These are phyloP conservation scores for Diaporthe sp. DNA, from an alignment of 2,329 filamentous ascomycete genomes.

Conservation along the genomic window DNA sequence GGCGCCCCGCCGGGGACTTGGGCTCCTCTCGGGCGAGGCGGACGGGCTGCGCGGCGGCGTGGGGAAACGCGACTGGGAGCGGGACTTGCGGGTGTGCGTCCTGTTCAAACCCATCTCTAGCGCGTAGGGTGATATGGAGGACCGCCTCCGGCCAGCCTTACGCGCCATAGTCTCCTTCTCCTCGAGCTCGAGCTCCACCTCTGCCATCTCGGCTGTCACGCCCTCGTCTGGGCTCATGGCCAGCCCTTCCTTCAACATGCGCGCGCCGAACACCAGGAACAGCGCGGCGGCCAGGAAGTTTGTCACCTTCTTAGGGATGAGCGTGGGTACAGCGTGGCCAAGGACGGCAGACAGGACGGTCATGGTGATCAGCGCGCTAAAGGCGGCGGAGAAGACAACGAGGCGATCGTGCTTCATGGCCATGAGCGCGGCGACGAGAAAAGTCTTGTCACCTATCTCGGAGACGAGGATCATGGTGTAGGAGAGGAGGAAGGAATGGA, in stretches of 20 bases:
- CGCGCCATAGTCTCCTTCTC: slow-evolving; percentile 87
- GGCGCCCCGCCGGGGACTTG: slow-evolving; percentile 59
- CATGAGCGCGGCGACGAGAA: slow-evolving; percentile 97
- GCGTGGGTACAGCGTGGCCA: slow-evolving; percentile 89
- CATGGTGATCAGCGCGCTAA: slow-evolving; percentile 92
- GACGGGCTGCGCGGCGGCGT: slow-evolving; percentile 85
- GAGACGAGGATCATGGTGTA: slow-evolving; percentile 98
- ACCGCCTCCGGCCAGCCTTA: slow-evolving; percentile 74
- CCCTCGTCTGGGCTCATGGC: slow-evolving; percentile 91
- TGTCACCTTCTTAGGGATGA: slow-evolving; percentile 92
- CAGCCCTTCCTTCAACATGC: slow-evolving; percentile 87
- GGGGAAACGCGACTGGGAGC: slow-evolving; percentile 81
- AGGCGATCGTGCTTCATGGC: slow-evolving; percentile 97
- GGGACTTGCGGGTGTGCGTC: slow-evolving; percentile 69
- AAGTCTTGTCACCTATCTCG: slow-evolving; percentile 98
- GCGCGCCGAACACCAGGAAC: slow-evolving; percentile 90
- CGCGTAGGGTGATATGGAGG: slow-evolving; percentile 79
- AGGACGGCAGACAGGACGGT: slow-evolving; percentile 93
- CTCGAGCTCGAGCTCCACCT: slow-evolving; percentile 93
- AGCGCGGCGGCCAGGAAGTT: slow-evolving; percentile 86
- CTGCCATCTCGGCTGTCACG: slow-evolving; percentile 96
- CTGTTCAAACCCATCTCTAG: slow-evolving; percentile 83
- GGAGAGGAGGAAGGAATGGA: slow-evolving; percentile 91
- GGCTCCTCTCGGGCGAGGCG: slow-evolving; percentile 76
- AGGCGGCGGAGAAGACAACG: slow-evolving; percentile 95